phyloP scores from a whole-genome alignment of 371 early-diverging fungal genomes.

The Mortierella sp. region DNA sequence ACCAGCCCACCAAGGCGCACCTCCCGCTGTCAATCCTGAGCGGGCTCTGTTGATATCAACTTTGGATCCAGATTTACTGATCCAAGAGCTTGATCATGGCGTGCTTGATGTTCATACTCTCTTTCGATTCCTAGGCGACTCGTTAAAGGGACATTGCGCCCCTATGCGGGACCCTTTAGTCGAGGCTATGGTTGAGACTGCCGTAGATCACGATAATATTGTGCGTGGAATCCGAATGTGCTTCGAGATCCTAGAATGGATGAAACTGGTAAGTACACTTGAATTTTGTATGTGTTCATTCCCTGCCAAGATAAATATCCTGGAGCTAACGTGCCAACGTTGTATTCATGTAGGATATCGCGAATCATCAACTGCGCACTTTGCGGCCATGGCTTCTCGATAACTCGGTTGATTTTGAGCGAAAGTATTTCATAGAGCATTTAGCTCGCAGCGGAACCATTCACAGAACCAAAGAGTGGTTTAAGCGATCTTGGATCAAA shows the following conservation, averaged over 20 bases:
- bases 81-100: conserved; percentile 60
- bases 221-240: conserved; percentile 67
- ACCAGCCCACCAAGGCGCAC: conserved; percentile 20
- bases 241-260: conserved; percentile 78
- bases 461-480: conserved; percentile 57
- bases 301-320: not conserved
- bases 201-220: conserved; percentile 57
- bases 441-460: conserved; percentile 53
- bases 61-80: conserved; percentile 59
- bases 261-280: conserved; percentile 72
- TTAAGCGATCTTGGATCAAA: conserved; percentile 53
- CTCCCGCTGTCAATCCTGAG: conserved; percentile 27
- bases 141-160: conserved; percentile 65
- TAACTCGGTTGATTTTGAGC: conserved; percentile 66
- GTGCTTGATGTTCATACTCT: conserved; percentile 65
- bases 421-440: conserved; percentile 71
- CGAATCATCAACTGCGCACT: conserved; percentile 74
- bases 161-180: conserved; percentile 53
- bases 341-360: conserved; percentile 65
- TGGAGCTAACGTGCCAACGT: conserved; percentile 22
- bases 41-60: conserved; percentile 29
- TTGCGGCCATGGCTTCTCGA: conserved; percentile 69
- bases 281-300: conserved; percentile 7
- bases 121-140: conserved; percentile 66
- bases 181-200: conserved; percentile 46